phyloP scores from a whole-genome alignment of 441 rosid genomes.

The Corymbia citriodora region DNA sequence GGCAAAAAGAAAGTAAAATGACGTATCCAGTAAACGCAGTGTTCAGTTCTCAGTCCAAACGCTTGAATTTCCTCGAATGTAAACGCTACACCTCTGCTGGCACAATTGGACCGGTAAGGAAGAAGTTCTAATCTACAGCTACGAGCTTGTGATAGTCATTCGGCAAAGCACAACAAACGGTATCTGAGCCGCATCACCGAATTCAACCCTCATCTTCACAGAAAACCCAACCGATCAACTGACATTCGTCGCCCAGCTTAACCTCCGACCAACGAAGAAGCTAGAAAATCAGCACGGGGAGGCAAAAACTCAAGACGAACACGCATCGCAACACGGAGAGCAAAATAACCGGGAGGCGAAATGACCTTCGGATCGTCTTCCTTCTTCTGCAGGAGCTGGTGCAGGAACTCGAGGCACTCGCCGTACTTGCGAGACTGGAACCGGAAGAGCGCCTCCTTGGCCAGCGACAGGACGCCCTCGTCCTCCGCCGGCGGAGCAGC shows the following conservation, averaged over 20 bases:
- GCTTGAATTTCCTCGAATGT: neutral
- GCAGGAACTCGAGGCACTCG: constrained; percentile 68
- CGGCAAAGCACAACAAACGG: neutral
- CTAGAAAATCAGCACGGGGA: neutral
- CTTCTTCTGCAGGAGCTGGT: constrained; percentile 62
- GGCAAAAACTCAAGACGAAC: neutral
- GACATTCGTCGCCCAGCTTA: neutral
- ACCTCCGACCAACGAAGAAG: neutral
- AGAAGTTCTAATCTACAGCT: neutral
- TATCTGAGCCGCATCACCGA: neutral
- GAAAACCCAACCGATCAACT: neutral
- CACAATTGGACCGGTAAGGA: neutral
- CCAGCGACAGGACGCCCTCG: constrained; percentile 53
- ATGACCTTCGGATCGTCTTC: constrained; percentile 80
- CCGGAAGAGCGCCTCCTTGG: constrained; percentile 61
- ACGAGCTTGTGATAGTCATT: neutral
- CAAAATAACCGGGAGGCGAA: neutral
- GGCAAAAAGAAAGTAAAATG: neutral
- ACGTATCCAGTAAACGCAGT: neutral
- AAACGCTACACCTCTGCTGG: neutral
- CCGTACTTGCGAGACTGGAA: constrained; percentile 65
- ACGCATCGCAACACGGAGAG: neutral
- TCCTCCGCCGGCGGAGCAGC: constrained; percentile 37
- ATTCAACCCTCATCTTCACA: neutral
- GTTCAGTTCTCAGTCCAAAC: neutral